These are phyloP conservation scores for Lasiodiplodia theobromae DNA, from an alignment of 2,329 filamentous ascomycete species.

Conservation along the genomic window DNA sequence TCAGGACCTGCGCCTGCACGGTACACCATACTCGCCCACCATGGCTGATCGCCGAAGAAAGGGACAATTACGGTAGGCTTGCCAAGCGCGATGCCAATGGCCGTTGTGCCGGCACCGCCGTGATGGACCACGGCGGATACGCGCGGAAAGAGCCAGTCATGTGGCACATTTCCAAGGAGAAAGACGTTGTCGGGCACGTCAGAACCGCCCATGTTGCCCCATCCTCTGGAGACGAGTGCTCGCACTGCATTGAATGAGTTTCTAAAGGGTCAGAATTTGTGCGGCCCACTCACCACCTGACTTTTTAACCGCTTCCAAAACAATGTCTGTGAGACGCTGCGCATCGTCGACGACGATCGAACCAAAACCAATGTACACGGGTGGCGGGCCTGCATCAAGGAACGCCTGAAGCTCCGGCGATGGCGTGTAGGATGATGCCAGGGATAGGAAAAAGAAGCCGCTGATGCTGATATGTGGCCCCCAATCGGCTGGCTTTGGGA, in stretches of 20 bases:
- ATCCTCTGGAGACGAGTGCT: slow-evolving; percentile 76
- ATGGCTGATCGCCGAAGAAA: slow-evolving; percentile 81
- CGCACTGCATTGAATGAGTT: slow-evolving; percentile 67
- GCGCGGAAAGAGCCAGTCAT: slow-evolving; percentile 73
- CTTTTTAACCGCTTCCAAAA: slow-evolving; percentile 68
- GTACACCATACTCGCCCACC: slow-evolving; percentile 76
- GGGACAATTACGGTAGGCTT: slow-evolving; percentile 78
- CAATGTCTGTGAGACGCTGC: slow-evolving; percentile 71
- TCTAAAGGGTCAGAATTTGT: background rate
- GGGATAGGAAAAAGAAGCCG: slow-evolving; percentile 79
- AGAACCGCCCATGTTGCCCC: slow-evolving; percentile 70
- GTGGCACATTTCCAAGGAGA: slow-evolving; percentile 76
- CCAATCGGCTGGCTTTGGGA: slow-evolving; percentile 74
- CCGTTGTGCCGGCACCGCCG: slow-evolving; percentile 77
- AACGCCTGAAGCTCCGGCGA: slow-evolving; percentile 59
- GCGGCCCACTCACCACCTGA: background rate
- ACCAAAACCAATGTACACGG: slow-evolving; percentile 79
- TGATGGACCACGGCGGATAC: slow-evolving; percentile 26
- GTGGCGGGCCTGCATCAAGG: slow-evolving; percentile 55
- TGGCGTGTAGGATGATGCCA: slow-evolving; percentile 68
- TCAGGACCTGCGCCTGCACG: slow-evolving; percentile 68
- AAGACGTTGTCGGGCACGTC: slow-evolving; percentile 64
- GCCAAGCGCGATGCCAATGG: slow-evolving; percentile 74
- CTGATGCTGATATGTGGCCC: slow-evolving; percentile 75
- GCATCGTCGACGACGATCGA: slow-evolving; percentile 78